Conservation (phyloP, 2,329 filamentous ascomycete genomes). For the Cladosporium halotolerans region DNA sequence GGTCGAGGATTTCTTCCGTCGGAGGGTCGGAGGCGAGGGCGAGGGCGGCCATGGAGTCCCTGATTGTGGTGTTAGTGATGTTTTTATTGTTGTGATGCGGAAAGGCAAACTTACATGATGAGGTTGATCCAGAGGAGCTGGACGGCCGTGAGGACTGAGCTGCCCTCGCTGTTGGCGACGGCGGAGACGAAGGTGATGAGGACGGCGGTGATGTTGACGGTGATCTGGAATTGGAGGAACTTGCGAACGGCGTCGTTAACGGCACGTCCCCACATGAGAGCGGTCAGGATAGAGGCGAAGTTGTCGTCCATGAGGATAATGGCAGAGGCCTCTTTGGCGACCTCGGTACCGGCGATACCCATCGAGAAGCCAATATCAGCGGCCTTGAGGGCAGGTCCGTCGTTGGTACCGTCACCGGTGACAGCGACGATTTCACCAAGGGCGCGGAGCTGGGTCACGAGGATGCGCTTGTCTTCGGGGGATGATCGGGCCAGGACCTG, state of each 20-base stretch:
- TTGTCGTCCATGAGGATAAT: conserved; percentile 60
- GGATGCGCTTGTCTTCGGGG: conserved; percentile 61
- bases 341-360: conserved; percentile 62
- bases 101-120: conserved; percentile 58
- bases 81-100: not conserved
- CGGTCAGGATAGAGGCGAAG: conserved; percentile 57
- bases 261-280: conserved; percentile 56
- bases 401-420: conserved; percentile 61
- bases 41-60: conserved; percentile 82
- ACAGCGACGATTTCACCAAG: conserved; percentile 62
- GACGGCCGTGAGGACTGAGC: conserved; percentile 76
- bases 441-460: conserved; percentile 58
- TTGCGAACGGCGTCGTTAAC: conserved; percentile 51
- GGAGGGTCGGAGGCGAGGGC: conserved; percentile 86
- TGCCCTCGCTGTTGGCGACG: conserved; percentile 61
- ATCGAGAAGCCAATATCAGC: conserved; percentile 64
- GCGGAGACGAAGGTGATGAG: conserved; percentile 81
- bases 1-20: conserved; percentile 69
- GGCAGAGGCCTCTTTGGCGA: conserved; percentile 58
- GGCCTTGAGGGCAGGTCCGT: conserved; percentile 59
- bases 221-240: conserved; percentile 65
- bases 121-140: conserved; percentile 94
- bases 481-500: conserved; percentile 64
- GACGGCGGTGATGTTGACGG: conserved; percentile 88
- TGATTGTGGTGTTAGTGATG: not conserved